Base-by-base conservation (phyloP, 1,139 yeast species). In the Geotrichum fermentans region DNA sequence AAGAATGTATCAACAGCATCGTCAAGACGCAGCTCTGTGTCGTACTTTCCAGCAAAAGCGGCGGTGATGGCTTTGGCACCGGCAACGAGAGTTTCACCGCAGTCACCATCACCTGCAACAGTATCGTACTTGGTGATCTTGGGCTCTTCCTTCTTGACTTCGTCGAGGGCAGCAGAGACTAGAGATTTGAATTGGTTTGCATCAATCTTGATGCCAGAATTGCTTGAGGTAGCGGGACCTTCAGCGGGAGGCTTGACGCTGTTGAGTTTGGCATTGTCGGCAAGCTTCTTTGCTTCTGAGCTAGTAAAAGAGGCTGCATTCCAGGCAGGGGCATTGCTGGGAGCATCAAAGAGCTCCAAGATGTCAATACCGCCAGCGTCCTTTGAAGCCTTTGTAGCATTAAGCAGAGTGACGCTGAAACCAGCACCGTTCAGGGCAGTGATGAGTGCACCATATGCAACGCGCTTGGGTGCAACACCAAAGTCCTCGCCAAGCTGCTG, bases 51-150 rank as follows among this genome's bases (percentile, higher is more conserved):
- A 14, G 28, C 40, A 37, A 84, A 65, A 17, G 80, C 79, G 11
- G 74, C 69, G 40, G 79, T 69, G 39, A 90, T 77, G 1, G 88
- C 88, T 50, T 81, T 75, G 21, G 90, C 95, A 40, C 97, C 97
- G 26, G 79, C 76, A 14, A 82, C 87, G 55, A 90, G 71, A 0
- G 97, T 90, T 60, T 87, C 94, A 42, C 97, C 97, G 69, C 97
- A 89, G 64, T 90, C 97, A 58, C 97, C 97, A 65, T 90, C 97
- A 53, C 97, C 97, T 1, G 92, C 97, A 58, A 82, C 74, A 1
- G 95, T 85, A 61, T 90, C 97, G 58, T 84, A 82, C 54, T 79
- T 77, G 0, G 97, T 90, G 60, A 90, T 83, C 57, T 79, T 76
- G 3, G 96, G 94, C 64, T 89, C 97, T 16, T 73, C 70, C 65